Evolutionary conservation across 2,329 filamentous ascomycete species (phyloP), one percentile per base, ranked within the genome.

Genomic region (Shiraia bambusicola): DNA sequence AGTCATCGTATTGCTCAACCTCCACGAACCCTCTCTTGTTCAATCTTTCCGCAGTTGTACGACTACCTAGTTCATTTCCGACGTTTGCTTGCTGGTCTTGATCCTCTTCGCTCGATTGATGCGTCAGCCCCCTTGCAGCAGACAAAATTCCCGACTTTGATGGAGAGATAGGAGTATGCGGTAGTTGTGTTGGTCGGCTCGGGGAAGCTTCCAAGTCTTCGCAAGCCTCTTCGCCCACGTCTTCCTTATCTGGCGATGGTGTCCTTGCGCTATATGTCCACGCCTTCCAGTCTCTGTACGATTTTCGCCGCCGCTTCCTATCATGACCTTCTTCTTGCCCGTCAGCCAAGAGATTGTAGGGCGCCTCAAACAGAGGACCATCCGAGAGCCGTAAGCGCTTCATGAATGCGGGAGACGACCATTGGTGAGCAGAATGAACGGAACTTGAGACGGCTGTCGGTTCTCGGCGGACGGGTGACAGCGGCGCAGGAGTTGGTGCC

Each of bases 181-280:
- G 61, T 6, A 62, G 36, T n/a, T 53, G 56, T 9, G 44, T 35
- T 7, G 47, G 41, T 7, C 59, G 60, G 12, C 43, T 57, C 1
- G 62, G 64, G 10, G 64, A 63, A 9, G 39, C 40, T 14, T 50
- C 36, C 1, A 51, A 16, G 1, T 34, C 43, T 9, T 50, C 56
- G 3, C 47, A 29, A 7, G 52, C 54, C 2, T 56, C 52, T 15
- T 61, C 55, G n/a, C 34, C 37, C n/a, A 15, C 40, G 11, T 61
- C 51, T 48, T 76, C 69, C 25, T 74, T 76, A 58, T 85, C 79
- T 2, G 88, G 87, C 37, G 84, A 91, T 6, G 82, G 83, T 1
- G 87, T 86, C 41, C 81, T 78, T 58, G 84, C 86, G 15, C 77
- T 76, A 57, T 91, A 86, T 49, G 79, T 83, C 92, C 92, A 96